phyloP scores from a whole-genome alignment of 192 early-diverging fungal species.

The Umbelopsis isabellina region DNA sequence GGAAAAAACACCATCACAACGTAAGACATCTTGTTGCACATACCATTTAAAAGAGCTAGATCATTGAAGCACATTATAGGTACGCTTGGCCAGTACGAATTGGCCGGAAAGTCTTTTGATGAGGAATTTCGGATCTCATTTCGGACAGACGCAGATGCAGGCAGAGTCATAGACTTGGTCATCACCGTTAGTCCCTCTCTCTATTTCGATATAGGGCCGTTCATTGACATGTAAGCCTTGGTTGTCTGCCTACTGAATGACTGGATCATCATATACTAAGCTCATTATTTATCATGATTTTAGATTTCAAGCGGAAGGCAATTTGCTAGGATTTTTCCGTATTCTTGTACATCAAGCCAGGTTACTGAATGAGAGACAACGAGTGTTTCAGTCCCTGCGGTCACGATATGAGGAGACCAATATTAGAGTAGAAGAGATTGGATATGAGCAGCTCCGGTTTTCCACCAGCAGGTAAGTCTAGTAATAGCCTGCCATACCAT shows the following conservation, averaged over 20 bases:
- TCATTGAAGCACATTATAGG: not conserved
- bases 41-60: not conserved
- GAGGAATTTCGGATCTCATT: slow-evolving; percentile 13
- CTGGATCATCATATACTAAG: not conserved
- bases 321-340: slow-evolving; percentile 33
- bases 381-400: slow-evolving; percentile 9
- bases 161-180: slow-evolving; percentile 14
- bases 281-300: not conserved
- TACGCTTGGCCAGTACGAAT: slow-evolving; percentile 5
- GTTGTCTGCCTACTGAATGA: not conserved
- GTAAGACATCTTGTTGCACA: not conserved
- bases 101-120: slow-evolving; percentile 13
- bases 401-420: slow-evolving; percentile 5
- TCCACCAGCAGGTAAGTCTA: not conserved
- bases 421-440: slow-evolving; percentile 9
- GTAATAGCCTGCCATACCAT: not conserved
- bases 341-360: slow-evolving; percentile 31
- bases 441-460: slow-evolving; percentile 7
- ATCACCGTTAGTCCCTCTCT: slow-evolving; percentile 6
- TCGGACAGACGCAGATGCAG: slow-evolving; percentile 7
- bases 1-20: slow-evolving; percentile 6
- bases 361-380: slow-evolving; percentile 11
- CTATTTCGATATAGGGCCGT: slow-evolving; percentile 6
- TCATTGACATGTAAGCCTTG: not conserved
- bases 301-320: slow-evolving; percentile 26